These are phyloP conservation scores for Pinus tabuliformis DNA, from an alignment of 75 land plant genomes.

Conservation along the genomic window DNA sequence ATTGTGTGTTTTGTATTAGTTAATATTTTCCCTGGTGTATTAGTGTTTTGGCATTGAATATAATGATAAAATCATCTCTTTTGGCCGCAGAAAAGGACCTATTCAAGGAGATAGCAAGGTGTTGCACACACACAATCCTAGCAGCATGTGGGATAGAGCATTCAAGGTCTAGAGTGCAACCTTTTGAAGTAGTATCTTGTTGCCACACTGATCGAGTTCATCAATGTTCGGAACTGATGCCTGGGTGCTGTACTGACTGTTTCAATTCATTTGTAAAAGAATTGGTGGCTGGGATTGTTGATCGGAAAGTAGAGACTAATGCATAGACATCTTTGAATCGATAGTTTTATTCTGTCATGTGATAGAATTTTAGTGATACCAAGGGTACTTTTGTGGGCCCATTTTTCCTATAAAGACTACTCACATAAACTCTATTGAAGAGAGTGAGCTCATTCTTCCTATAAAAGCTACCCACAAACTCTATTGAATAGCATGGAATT, in stretches of 20 bases:
- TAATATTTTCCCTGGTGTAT: background rate
- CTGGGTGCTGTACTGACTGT: constrained; percentile 37
- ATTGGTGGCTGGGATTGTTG: constrained; percentile 26
- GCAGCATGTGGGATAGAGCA: constrained; percentile 57
- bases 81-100: constrained; percentile 21
- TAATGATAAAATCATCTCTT: background rate
- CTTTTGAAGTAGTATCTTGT: constrained; percentile 29
- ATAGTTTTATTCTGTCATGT: background rate
- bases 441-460: background rate
- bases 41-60: background rate
- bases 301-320: background rate
- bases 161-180: constrained; percentile 8
- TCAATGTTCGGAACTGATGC: constrained; percentile 14
- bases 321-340: background rate
- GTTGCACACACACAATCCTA: constrained; percentile 50
- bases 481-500: background rate
- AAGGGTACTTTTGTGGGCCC: background rate
- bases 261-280: constrained; percentile 34
- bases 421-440: background rate
- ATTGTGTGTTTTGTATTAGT: background rate
- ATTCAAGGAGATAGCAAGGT: constrained; percentile 46
- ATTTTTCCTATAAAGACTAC: background rate
- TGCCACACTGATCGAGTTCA: constrained; percentile 21
- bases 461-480: background rate
- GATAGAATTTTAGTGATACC: background rate